Conservation (phyloP, 108 stramenopile genomes). For the Skeletonema grethae region DNA sequence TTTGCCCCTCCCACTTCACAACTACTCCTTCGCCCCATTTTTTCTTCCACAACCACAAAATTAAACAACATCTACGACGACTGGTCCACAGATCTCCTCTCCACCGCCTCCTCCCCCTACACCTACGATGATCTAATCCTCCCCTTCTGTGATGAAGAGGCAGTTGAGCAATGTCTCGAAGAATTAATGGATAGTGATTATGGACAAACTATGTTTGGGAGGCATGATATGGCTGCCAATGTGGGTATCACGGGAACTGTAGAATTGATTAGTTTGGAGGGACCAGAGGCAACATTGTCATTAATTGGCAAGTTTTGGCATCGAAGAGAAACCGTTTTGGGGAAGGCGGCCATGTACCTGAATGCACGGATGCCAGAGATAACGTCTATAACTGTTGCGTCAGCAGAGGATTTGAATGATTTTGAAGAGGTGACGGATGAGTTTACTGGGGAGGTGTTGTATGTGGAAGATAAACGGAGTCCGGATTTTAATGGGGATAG, state of each 20-base stretch:
- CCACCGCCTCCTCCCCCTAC: constrained; percentile 40
- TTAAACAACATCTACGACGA: constrained; percentile 70
- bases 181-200: constrained; percentile 72
- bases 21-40: background rate
- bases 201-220: constrained; percentile 80
- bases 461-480: constrained; percentile 54
- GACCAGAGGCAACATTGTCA: constrained; percentile 62
- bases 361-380: constrained; percentile 81
- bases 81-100: constrained; percentile 63
- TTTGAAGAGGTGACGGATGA: constrained; percentile 73
- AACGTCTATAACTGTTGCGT: constrained; percentile 55
- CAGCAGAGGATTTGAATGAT: constrained; percentile 64
- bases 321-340: constrained; percentile 65
- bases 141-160: constrained; percentile 56
- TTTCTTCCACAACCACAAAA: background rate
- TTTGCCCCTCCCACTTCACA: background rate
- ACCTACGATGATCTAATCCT: constrained; percentile 44
- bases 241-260: constrained; percentile 67
- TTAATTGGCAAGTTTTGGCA: constrained; percentile 77
- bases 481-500: constrained; percentile 79
- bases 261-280: constrained; percentile 65
- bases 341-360: constrained; percentile 81
- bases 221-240: constrained; percentile 57
- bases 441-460: constrained; percentile 67
- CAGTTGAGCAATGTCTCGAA: constrained; percentile 58